phyloP scores from a whole-genome alignment of 768 basidiomycete species.

The Glaciozyma martinii region DNA sequence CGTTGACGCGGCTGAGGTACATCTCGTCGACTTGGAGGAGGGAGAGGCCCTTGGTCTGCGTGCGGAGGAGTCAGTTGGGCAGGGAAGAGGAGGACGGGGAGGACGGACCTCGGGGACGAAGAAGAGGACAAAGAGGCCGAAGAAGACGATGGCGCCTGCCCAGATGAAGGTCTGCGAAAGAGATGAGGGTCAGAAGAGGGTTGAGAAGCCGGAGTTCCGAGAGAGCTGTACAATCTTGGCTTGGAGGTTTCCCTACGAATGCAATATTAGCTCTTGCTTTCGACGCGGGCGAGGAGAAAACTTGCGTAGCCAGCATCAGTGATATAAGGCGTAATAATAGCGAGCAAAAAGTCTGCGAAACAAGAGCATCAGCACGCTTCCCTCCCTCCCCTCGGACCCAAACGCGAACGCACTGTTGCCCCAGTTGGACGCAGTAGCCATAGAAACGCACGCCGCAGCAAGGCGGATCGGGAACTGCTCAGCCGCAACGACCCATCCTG shows the following conservation, averaged over 20 bases:
- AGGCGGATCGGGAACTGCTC: constrained; percentile 30
- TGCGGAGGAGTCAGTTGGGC: no score
- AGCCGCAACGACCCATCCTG: constrained; percentile 18
- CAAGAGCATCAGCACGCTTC: neutral
- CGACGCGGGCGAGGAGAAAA: no score
- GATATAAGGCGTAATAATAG: constrained; percentile 26
- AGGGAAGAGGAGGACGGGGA: neutral
- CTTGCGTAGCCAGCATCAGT: constrained; percentile 21
- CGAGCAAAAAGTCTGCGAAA: neutral
- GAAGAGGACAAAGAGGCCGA: constrained; percentile 18
- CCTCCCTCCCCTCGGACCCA: no score
- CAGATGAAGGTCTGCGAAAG: constrained; percentile 11
- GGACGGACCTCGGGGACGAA: constrained; percentile 16
- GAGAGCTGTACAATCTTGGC: neutral
- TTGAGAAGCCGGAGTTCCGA: neutral
- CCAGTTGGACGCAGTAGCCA: constrained; percentile 29
- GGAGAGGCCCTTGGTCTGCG: constrained; percentile 17
- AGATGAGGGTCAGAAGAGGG: neutral
- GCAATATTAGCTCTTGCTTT: no score
- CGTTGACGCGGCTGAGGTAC: constrained; percentile 20
- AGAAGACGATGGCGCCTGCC: constrained; percentile 15
- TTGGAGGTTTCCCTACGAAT: constrained; percentile 10
- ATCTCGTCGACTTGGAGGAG: constrained; percentile 29
- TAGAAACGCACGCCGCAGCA: constrained; percentile 26
- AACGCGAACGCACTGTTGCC: neutral